phyloP scores from a whole-genome alignment of 2,329 filamentous ascomycete species.

The Colletotrichum sojae region DNA sequence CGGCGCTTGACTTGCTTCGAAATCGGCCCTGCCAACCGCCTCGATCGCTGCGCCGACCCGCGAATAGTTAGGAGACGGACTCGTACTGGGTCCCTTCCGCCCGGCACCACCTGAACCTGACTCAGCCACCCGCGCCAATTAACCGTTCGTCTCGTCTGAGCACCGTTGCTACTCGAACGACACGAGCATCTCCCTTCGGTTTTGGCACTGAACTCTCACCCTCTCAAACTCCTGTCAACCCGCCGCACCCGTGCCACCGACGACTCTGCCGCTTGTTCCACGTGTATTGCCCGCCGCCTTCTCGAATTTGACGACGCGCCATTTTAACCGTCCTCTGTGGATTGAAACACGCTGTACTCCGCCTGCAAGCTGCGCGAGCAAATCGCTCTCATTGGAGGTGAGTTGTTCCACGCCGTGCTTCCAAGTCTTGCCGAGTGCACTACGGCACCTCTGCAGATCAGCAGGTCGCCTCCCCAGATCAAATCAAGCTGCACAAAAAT shows the following conservation, averaged over 20 bases:
- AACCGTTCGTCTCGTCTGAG: conserved; percentile 35
- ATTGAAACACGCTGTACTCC: conserved; percentile 18
- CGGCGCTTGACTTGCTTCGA: conserved; percentile 16
- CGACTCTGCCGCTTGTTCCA: conserved; percentile 11
- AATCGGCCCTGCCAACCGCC: conserved; percentile 28
- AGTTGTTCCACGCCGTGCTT: conserved; percentile 33
- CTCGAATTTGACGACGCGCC: conserved; percentile 8
- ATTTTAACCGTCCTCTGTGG: neutral
- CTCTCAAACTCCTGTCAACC: conserved; percentile 5
- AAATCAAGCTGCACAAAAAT: conserved; percentile 16
- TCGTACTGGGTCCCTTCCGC: conserved; percentile 25
- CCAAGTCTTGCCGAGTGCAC: conserved; percentile 18
- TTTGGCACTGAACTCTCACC: neutral
- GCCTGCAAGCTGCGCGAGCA: conserved; percentile 16
- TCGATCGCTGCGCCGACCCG: conserved; percentile 30
- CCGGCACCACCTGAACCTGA: conserved; percentile 36
- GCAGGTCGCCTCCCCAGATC: conserved; percentile 14
- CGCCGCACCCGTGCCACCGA: conserved; percentile 18
- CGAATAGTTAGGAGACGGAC: conserved; percentile 32
- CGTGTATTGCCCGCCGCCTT: conserved; percentile 11
- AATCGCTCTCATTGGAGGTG: conserved; percentile 32
- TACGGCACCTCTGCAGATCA: conserved; percentile 34
- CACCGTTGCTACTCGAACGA: conserved; percentile 12
- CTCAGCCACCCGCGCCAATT: conserved; percentile 38
- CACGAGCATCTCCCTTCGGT: conserved; percentile 17